Conservation (phyloP, 2,329 filamentous ascomycete genomes). For the Pyrenochaeta sp. region DNA sequence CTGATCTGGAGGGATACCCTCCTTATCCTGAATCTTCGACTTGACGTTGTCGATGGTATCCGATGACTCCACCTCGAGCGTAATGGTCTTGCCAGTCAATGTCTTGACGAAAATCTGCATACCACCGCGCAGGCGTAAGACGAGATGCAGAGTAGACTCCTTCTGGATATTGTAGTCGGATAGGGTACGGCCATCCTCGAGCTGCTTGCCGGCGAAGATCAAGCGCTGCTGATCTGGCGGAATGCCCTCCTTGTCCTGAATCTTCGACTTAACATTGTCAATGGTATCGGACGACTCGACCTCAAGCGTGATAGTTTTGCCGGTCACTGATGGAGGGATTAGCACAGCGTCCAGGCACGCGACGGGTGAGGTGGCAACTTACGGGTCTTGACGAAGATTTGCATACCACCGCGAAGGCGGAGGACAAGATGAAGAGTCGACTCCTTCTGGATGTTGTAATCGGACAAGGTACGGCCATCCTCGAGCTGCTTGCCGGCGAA, state of each 20-base stretch:
- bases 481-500: constrained; percentile 98
- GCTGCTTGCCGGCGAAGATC: constrained; percentile 67
- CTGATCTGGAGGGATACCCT: constrained; percentile 94
- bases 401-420: constrained; percentile 71
- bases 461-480: constrained; percentile 87
- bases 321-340: constrained; percentile 59
- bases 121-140: constrained; percentile 74
- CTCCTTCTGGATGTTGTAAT: constrained; percentile 95
- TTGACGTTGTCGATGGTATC: constrained; percentile 98
- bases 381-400: constrained; percentile 70
- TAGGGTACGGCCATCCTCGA: constrained; percentile 65
- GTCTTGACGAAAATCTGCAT: constrained; percentile 72
- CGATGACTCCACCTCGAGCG: constrained; percentile 72
- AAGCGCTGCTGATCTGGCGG: constrained; percentile 66
- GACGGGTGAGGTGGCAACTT: constrained; percentile 32
- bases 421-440: constrained; percentile 79
- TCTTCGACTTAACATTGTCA: constrained; percentile 55
- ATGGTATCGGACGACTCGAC: constrained; percentile 53
- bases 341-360: constrained; percentile 41
- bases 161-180: constrained; percentile 67
- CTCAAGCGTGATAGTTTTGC: constrained; percentile 62
- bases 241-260: constrained; percentile 68
- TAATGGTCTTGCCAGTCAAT: constrained; percentile 70
- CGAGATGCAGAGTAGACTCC: constrained; percentile 75
- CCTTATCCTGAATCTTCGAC: constrained; percentile 97